These are phyloP conservation scores for Iodosphaeria phyllophila DNA, from an alignment of 2,329 filamentous ascomycete species.

Conservation along the genomic window DNA sequence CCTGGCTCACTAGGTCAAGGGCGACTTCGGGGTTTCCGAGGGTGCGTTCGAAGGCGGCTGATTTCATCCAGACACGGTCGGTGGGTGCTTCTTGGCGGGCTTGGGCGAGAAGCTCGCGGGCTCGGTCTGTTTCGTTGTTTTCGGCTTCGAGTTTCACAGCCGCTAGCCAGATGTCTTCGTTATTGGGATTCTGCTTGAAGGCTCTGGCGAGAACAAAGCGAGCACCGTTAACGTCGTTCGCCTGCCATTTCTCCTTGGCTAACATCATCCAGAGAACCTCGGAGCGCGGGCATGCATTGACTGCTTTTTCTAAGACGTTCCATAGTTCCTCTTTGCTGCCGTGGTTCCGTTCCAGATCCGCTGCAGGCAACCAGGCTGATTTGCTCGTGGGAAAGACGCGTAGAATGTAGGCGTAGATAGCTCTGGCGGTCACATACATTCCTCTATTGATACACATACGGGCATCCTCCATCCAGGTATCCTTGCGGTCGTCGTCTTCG, in stretches of 20 bases:
- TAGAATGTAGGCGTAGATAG: conserved; percentile 82
- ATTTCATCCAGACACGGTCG: conserved; percentile 94
- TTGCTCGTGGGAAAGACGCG: conserved; percentile 78
- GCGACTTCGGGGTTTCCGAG: conserved; percentile 62
- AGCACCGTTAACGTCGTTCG: conserved; percentile 73
- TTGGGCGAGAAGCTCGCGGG: conserved; percentile 60
- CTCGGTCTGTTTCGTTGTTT: conserved; percentile 64
- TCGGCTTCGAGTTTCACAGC: conserved; percentile 94
- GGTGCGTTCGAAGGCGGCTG: conserved; percentile 80
- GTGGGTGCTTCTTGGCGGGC: conserved; percentile 82
- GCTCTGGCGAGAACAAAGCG: conserved; percentile 70
- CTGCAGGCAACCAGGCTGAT: conserved; percentile 77
- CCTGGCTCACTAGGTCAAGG: conserved; percentile 73
- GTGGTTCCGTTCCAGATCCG: conserved; percentile 79
- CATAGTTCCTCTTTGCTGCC: conserved; percentile 69
- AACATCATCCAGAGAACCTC: conserved; percentile 93
- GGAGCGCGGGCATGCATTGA: conserved; percentile 79
- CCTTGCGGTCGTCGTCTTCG: conserved; percentile 89
- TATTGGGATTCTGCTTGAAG: conserved; percentile 89
- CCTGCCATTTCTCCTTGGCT: conserved; percentile 84
- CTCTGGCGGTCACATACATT: conserved; percentile 75
- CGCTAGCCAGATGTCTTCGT: conserved; percentile 94
- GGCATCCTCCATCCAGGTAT: conserved; percentile 91
- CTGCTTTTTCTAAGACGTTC: conserved; percentile 76
- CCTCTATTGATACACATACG: conserved; percentile 64